These are phyloP conservation scores for Rhodotorula taiwanensis DNA, from an alignment of 768 basidiomycete genomes.

Conservation along the genomic window DNA sequence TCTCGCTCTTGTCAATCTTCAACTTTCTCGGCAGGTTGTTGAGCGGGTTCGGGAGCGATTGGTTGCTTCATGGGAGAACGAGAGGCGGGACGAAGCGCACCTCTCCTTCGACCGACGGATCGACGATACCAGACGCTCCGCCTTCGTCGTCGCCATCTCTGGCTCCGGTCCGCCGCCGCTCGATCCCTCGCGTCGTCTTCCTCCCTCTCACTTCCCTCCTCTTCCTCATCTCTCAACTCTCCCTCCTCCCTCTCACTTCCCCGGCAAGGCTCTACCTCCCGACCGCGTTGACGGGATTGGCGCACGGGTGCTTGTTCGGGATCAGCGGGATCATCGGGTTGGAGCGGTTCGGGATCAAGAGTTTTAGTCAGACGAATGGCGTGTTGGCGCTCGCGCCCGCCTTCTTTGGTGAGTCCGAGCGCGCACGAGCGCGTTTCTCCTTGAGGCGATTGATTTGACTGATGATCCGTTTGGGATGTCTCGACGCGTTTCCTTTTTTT, in stretches of 20 bases:
- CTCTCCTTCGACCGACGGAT: no score
- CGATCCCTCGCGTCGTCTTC: slow-evolving; percentile 12
- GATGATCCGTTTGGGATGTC: background rate
- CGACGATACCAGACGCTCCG: background rate
- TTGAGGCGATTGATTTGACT: background rate
- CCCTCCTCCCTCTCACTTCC: background rate
- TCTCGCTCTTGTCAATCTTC: slow-evolving; percentile 32
- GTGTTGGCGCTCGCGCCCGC: slow-evolving; percentile 27
- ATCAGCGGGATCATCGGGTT: slow-evolving; percentile 21
- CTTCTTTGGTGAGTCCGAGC: slow-evolving; percentile 10
- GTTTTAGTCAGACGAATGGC: slow-evolving; percentile 21
- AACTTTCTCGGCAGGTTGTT: slow-evolving; percentile 28
- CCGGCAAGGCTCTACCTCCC: background rate
- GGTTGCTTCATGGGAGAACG: slow-evolving; percentile 13
- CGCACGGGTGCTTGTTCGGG: slow-evolving; percentile 26
- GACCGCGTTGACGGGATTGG: slow-evolving; percentile 20
- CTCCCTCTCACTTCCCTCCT: slow-evolving; percentile 3
- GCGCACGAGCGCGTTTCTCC: background rate
- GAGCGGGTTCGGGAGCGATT: slow-evolving; percentile 22
- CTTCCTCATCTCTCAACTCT: slow-evolving; percentile 5
- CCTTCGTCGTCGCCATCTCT: background rate
- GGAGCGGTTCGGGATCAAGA: slow-evolving; percentile 26
- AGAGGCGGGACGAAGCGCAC: no score
- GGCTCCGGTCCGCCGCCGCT: background rate
- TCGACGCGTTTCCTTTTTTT: no score